These are phyloP conservation scores for Cinchona pubescens DNA, from an alignment of 257 asterid genomes.

Conservation along the genomic window DNA sequence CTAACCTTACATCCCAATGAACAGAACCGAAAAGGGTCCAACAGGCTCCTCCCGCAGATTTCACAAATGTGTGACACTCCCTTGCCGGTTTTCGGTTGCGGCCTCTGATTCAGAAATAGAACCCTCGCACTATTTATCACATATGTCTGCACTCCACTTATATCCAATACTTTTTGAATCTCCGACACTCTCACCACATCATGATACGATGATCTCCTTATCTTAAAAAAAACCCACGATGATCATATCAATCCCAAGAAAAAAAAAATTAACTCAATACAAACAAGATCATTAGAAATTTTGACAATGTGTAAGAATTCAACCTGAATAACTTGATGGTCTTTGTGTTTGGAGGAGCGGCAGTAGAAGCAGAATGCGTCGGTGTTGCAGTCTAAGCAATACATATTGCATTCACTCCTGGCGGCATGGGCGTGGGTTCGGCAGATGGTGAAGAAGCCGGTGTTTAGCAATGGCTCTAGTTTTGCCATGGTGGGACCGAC, in stretches of 20 bases:
- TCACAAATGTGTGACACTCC: conserved; percentile 76
- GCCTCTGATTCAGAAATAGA: conserved; percentile 84
- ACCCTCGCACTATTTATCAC: conserved; percentile 98
- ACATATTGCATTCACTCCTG: conserved; percentile 85
- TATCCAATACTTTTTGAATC: conserved; percentile 81
- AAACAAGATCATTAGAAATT: not conserved
- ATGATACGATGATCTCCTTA: conserved; percentile 93
- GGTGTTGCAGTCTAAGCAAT: conserved; percentile 72
- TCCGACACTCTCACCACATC: conserved; percentile 97
- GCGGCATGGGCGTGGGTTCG: conserved; percentile 79
- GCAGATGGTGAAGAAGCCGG: conserved; percentile 66
- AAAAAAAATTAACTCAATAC: not conserved
- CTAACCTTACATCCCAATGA: conserved; percentile 94
- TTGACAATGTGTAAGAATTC: not conserved
- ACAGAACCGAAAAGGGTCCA: conserved; percentile 85
- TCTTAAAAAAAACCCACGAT: conserved; percentile 32
- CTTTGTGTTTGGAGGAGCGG: conserved; percentile 77
- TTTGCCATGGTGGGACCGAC: conserved; percentile 92
- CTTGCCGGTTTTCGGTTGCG: conserved; percentile 81
- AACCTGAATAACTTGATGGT: conserved; percentile 95
- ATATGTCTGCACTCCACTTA: conserved; percentile 85
- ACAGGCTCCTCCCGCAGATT: conserved; percentile 78
- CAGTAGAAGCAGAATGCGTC: conserved; percentile 78
- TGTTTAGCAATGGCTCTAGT: conserved; percentile 59
- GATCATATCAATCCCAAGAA: not conserved